phyloP scores from a whole-genome alignment of 305 asterid genomes.

The Fraxinus platypoda region DNA sequence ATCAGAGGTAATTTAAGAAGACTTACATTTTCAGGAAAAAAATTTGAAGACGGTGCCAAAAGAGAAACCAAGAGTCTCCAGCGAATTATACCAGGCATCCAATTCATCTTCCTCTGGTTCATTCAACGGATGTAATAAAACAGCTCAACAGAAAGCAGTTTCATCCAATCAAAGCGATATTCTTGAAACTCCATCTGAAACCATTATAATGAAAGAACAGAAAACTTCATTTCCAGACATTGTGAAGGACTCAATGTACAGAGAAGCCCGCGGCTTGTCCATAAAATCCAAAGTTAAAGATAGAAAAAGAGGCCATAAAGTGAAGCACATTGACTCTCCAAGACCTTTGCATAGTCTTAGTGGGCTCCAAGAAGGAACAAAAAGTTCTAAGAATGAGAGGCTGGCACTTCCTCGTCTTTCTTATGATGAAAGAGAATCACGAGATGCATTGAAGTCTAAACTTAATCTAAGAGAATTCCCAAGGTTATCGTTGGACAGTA shows the following conservation, averaged over 20 bases:
- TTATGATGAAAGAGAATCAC: constrained; percentile 76
- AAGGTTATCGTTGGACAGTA: constrained; percentile 86
- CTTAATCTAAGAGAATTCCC: constrained; percentile 69
- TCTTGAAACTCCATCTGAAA: constrained; percentile 34
- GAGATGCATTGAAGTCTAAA: constrained; percentile 43
- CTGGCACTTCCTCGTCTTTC: constrained; percentile 61
- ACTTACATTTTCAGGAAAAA: constrained; percentile 56
- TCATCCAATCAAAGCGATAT: constrained; percentile 26
- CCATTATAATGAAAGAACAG: constrained; percentile 30
- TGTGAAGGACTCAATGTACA: constrained; percentile 79
- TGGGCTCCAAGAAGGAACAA: constrained; percentile 32
- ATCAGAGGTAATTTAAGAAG: constrained; percentile 1
- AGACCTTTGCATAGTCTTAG: constrained; percentile 55
- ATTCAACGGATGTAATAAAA: constrained; percentile 48
- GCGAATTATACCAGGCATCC: constrained; percentile 63
- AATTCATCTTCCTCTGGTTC: constrained; percentile 60
- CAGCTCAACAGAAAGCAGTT: constrained; percentile 41
- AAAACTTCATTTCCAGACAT: constrained; percentile 50
- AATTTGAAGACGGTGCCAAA: constrained; percentile 30
- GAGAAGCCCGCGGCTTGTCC: constrained; percentile 66
- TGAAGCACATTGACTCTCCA: constrained; percentile 88
- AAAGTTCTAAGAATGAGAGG: constrained; percentile 39
- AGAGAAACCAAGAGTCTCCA: constrained; percentile 58
- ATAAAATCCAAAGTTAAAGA: constrained; percentile 48
- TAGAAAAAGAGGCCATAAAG: constrained; percentile 48